Evolutionary conservation across 2,329 filamentous ascomycete genomes (phyloP).

Genomic region (Talaromyces albobiverticillius): DNA sequence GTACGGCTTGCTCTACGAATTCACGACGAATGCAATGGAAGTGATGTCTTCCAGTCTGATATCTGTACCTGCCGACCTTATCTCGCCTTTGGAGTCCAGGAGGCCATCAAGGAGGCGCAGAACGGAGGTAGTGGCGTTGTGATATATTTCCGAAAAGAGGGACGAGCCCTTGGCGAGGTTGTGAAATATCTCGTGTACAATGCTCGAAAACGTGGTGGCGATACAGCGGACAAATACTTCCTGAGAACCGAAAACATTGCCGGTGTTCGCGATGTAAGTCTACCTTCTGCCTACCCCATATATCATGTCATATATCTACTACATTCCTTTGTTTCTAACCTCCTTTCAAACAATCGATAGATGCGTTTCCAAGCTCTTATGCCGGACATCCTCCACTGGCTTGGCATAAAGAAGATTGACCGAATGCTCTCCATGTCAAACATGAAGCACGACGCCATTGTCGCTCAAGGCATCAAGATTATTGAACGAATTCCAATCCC

Average conservation of each 20-base stretch:
- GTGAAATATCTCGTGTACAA: constrained; percentile 76
- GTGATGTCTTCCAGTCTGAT: constrained; percentile 95
- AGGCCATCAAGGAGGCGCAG: constrained; percentile 95
- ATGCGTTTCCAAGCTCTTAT: constrained; percentile 99
- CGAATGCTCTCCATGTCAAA: constrained; percentile 99
- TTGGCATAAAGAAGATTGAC: constrained; percentile 98
- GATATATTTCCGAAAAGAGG: constrained; percentile 98
- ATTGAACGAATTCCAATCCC: constrained; percentile 87
- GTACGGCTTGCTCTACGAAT: constrained; percentile 79
- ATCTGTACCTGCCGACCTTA: constrained; percentile 94
- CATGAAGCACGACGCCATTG: constrained; percentile 54
- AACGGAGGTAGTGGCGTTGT: constrained; percentile 91
- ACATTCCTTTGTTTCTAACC: background rate
- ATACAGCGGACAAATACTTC: constrained; percentile 64
- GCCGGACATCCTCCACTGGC: constrained; percentile 97
- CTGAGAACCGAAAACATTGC: constrained; percentile 97
- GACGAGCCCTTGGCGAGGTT: constrained; percentile 88
- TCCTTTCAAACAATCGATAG: constrained; percentile 34
- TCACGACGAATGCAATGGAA: constrained; percentile 89
- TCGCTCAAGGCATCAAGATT: constrained; percentile 63
- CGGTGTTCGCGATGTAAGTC: constrained; percentile 69
- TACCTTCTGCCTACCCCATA: background rate
- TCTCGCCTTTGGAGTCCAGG: constrained; percentile 93
- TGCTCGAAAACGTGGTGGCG: constrained; percentile 44
- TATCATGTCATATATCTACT: constrained; percentile 27